Percentiles rank a stretch among this genome's conserved stretches.
These are phyloP conservation scores for Plasmodium cynomolgi DNA, from an alignment of 169 alveolate genomes.

Conservation along the genomic window DNA sequence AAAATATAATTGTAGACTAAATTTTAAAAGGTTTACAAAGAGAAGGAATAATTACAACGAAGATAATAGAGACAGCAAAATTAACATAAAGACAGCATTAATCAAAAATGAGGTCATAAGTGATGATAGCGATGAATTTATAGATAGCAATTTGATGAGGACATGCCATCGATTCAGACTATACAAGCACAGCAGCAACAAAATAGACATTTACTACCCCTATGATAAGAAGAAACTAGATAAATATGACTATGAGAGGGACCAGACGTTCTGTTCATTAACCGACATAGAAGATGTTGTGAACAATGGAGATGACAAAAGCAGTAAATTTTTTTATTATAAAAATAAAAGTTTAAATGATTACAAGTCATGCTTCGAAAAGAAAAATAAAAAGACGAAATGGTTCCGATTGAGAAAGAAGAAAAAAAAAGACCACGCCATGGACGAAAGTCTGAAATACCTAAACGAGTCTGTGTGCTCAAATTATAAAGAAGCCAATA, in stretches of 20 bases:
- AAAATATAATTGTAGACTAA: constrained; percentile 67
- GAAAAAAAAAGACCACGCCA: constrained; percentile 42
- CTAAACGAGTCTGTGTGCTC: constrained; percentile 72
- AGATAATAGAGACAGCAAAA: constrained; percentile 70
- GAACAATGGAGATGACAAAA: constrained; percentile 27
- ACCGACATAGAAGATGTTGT: constrained; percentile 46
- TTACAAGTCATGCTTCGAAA: constrained; percentile 55
- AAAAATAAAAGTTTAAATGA: constrained; percentile 73
- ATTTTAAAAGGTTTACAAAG: constrained; percentile 43
- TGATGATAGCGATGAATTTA: constrained; percentile 62
- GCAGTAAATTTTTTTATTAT: constrained; percentile 47
- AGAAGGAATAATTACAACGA: constrained; percentile 43
- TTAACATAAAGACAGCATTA: constrained; percentile 79
- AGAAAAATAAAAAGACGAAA: constrained; percentile 30
- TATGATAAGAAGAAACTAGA: constrained; percentile 36
- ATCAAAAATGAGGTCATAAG: constrained; percentile 77
- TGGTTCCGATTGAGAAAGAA: constrained; percentile 66
- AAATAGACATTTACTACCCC: constrained; percentile 9
- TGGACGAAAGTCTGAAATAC: constrained; percentile 49
- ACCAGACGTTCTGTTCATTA: constrained; percentile 56
- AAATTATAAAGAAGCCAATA: constrained; percentile 62
- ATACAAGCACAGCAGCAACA: constrained; percentile 7
- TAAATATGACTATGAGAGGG: constrained; percentile 54
- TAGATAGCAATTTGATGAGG: constrained; percentile 47
- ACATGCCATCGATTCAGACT: constrained; percentile 40